A percentile compares a stretch with the other conserved stretches of the same genome.
Conservation (phyloP, 1,284 basidiomycete genomes). For the Rhodotorula sp. region DNA sequence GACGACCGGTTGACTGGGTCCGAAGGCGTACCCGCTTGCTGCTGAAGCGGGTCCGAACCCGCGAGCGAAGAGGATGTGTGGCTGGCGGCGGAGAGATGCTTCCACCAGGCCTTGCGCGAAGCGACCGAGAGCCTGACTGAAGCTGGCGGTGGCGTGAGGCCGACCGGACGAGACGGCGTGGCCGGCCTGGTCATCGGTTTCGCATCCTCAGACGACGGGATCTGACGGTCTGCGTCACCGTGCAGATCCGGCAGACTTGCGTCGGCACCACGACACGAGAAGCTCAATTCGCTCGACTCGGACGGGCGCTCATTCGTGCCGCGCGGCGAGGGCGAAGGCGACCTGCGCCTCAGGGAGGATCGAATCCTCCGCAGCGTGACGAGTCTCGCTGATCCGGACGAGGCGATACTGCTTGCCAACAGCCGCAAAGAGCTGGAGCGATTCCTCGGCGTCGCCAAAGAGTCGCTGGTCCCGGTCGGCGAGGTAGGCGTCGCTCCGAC, state of each 20-base stretch:
- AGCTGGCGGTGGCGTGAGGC: not conserved
- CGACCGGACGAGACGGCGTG: not conserved
- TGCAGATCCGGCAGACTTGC: not conserved
- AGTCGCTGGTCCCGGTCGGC: not conserved
- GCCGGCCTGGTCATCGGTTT: too few species aligned
- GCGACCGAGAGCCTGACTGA: not conserved
- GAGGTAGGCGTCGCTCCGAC: not conserved
- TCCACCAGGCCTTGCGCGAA: constrained; percentile 13
- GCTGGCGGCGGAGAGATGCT: not conserved
- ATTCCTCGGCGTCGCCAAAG: not conserved
- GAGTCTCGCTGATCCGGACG: not conserved
- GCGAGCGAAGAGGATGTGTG: not conserved
- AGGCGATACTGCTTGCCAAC: not conserved
- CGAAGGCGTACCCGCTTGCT: too few species aligned
- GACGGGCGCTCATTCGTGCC: not conserved
- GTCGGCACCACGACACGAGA: constrained; percentile 13
- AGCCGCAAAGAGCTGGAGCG: not conserved
- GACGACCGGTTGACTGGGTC: not conserved
- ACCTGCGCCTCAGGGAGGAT: not conserved
- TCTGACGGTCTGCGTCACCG: not conserved
- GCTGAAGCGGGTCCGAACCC: too few species aligned
- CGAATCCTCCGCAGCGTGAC: not conserved
- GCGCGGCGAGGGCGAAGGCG: not conserved
- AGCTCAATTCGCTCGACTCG: constrained; percentile 15
- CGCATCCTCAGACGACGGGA: too few species aligned